Evolutionary conservation across 441 rosid genomes (phyloP).

Genomic region (Syzygium syzygioides): DNA sequence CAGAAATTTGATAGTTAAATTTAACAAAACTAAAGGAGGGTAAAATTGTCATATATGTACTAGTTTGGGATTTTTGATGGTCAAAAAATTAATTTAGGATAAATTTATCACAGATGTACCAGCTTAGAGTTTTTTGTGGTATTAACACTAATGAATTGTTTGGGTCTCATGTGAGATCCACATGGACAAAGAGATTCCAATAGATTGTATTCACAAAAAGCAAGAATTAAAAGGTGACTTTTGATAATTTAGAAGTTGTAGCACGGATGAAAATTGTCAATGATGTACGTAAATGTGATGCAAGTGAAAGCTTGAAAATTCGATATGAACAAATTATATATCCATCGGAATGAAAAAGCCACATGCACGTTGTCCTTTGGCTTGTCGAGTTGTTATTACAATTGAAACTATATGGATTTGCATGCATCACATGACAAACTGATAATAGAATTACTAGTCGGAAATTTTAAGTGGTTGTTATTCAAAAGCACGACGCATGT

Average conservation of each 20-base stretch:
- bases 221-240: accelerated
- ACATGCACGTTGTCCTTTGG: neutral
- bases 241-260: neutral
- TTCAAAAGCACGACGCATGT: too few relatives aligned
- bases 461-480: too few relatives aligned
- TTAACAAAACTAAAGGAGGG: too few relatives aligned
- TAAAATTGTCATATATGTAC: too few relatives aligned
- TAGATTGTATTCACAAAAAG: neutral
- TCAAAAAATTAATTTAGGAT: too few relatives aligned
- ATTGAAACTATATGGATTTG: neutral
- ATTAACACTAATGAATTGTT: neutral
- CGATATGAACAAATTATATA: neutral
- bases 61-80: too few relatives aligned
- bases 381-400: neutral
- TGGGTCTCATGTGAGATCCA: neutral
- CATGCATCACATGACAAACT: neutral
- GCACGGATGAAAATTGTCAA: neutral
- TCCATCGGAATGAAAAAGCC: neutral
- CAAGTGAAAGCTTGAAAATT: neutral
- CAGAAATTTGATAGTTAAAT: too few relatives aligned
- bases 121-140: too few relatives aligned
- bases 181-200: neutral
- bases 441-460: too few relatives aligned
- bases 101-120: too few relatives aligned
- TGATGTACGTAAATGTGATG: accelerated